Base-by-base conservation (phyloP, 2,329 filamentous ascomycete genomes). In the Ciborinia camelliae region DNA sequence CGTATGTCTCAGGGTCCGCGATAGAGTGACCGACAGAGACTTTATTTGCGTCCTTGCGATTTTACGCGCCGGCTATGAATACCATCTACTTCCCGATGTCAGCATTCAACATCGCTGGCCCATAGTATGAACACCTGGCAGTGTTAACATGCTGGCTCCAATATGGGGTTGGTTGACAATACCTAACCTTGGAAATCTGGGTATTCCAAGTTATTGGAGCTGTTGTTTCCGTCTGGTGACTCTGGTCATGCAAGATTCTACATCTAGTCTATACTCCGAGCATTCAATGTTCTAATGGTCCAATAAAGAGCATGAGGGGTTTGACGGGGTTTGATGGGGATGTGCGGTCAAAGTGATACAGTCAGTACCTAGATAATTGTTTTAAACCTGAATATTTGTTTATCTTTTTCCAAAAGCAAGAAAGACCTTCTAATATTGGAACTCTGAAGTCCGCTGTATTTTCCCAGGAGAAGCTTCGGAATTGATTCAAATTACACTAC, bases 41-140 rank as follows among this genome's bases (percentile, higher is more conserved):
- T 45, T 47, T 23, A 58, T n/a, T n/a, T n/a, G n/a, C n/a, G n/a
- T n/a, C 39, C 14, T 37, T 37, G 35, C 18, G 26, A 57, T 10
- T n/a, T 55, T 58, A 58, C n/a, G 28, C 55, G 55, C 41, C 41
- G 41, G 41, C 41, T 58, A 35, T 58, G 55, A 35, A 47, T 47
- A 58, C 28, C 20, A 32, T 26, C 4, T 47, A 32, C 41, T 47
- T 35, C 30, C 41, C 39, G 54, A 32, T 7, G 54, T 54, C 52
- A 15, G 35, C 32, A 32, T 23, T 5, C n/a, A 32, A 23, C 41
- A 26, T 10, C 37, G 8, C 28, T n/a, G 26, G 7, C 28, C 23
- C 4, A 30, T 30, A 9, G 12, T 8, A 28, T 23, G 26, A 9
- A 43, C 37, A 7, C 18, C 15, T n/a, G 32, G 15, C 14, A n/a